Evolutionary conservation across 345 rosid genomes (phyloP).

Genomic region (Eucalyptus cloeziana): DNA sequence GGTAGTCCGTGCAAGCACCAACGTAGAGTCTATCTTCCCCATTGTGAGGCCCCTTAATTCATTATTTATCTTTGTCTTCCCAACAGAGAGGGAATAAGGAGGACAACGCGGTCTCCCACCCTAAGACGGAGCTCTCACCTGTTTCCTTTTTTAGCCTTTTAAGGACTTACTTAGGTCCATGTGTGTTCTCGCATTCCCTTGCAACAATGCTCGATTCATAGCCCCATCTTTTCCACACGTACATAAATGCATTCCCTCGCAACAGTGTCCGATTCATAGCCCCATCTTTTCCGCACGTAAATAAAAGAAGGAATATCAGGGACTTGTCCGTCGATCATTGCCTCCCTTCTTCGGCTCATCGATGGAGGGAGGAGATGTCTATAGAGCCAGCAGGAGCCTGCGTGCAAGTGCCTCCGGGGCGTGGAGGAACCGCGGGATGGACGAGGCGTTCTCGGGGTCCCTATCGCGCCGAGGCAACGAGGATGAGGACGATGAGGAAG

Average conservation of each 20-base stretch:
- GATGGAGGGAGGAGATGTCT: slow-evolving; percentile 4
- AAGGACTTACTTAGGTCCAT: too few species aligned
- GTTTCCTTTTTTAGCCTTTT: too few species aligned
- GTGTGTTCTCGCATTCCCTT: neutral
- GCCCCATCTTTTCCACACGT: too few species aligned
- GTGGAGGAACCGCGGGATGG: slow-evolving; percentile 3
- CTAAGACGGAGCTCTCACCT: fast-evolving
- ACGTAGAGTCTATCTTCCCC: too few species aligned
- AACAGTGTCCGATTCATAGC: too few species aligned
- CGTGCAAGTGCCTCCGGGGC: neutral
- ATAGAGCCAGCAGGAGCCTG: slow-evolving; percentile 3
- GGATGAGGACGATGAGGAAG: slow-evolving; percentile 41
- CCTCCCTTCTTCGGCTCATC: neutral
- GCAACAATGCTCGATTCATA: neutral
- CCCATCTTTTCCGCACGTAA: too few species aligned
- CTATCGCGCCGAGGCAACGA: slow-evolving; percentile 9
- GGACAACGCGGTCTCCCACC: fast-evolving
- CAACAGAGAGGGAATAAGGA: fast-evolving
- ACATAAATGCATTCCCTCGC: neutral
- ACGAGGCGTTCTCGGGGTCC: slow-evolving; percentile 25
- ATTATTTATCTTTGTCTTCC: too few species aligned
- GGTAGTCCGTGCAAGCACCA: too few species aligned
- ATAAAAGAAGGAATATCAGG: neutral
- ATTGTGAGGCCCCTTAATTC: too few species aligned
- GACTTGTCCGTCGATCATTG: neutral